These are phyloP conservation scores for Vitis amurensis DNA, from an alignment of 164 flowering plant species.

Conservation along the genomic window DNA sequence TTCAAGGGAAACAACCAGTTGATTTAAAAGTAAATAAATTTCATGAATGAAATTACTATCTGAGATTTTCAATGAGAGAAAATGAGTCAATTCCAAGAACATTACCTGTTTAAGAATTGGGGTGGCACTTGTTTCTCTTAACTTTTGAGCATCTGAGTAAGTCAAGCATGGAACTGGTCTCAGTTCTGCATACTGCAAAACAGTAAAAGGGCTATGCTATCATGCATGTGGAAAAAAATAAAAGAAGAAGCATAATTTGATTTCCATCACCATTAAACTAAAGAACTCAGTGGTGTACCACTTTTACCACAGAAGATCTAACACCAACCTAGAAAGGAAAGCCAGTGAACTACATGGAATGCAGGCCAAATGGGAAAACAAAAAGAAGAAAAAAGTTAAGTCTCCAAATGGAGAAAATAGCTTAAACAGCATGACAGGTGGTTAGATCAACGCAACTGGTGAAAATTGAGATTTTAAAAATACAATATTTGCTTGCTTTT, in stretches of 20 bases:
- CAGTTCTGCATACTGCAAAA: conserved; percentile 90
- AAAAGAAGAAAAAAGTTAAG: background rate
- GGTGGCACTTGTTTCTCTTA: conserved; percentile 86
- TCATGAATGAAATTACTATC: background rate
- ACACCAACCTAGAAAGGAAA: background rate
- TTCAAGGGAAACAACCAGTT: background rate
- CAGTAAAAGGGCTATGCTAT: conserved; percentile 1
- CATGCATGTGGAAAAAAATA: background rate
- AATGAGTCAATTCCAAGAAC: background rate
- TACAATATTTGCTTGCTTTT: background rate
- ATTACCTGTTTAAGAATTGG: conserved; percentile 85
- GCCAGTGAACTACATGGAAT: background rate
- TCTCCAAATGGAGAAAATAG: background rate
- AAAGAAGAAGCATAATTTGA: background rate
- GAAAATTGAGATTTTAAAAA: too few species aligned
- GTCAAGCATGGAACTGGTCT: conserved; percentile 97
- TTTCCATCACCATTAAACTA: background rate
- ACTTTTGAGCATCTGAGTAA: conserved; percentile 63
- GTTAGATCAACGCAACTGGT: too few species aligned
- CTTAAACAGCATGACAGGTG: too few species aligned
- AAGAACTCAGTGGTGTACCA: background rate
- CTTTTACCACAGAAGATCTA: background rate
- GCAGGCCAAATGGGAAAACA: background rate
- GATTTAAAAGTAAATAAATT: background rate
- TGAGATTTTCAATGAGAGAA: background rate